phyloP scores from a whole-genome alignment of 768 basidiomycete species.

The Mycena vulgaris region DNA sequence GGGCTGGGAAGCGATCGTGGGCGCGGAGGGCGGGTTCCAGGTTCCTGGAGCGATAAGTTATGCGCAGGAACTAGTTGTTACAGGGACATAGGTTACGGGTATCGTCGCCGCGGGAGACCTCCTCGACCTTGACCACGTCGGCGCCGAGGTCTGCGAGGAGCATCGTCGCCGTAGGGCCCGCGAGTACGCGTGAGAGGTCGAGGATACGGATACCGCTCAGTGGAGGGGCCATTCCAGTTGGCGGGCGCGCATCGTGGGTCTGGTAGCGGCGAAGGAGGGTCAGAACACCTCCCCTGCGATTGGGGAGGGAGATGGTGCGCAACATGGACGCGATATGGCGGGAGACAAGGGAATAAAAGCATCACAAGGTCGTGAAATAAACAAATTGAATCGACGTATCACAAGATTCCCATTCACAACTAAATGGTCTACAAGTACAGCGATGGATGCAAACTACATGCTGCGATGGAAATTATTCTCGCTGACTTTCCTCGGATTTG shows the following conservation, averaged over 20 bases:
- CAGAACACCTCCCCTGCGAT: neutral
- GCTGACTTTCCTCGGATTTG: no score
- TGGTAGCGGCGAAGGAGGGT: conserved; percentile 33
- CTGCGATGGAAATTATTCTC: no score
- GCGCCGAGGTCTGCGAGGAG: conserved; percentile 93
- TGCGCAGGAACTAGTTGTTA: conserved; percentile 7
- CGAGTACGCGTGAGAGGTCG: conserved; percentile 91
- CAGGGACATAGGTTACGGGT: conserved; percentile 69
- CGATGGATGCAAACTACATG: no score
- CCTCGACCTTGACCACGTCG: conserved; percentile 95
- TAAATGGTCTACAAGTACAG: no score
- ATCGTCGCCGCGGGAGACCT: conserved; percentile 87
- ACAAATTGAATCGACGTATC: no score
- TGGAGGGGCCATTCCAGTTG: conserved; percentile 79
- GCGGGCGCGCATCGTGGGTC: conserved; percentile 13
- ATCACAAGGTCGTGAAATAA: neutral
- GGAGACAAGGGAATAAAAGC: neutral
- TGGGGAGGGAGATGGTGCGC: neutral
- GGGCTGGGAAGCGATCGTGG: conserved; percentile 63
- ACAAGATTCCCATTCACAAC: no score
- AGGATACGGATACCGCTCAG: conserved; percentile 86
- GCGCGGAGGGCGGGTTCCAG: conserved; percentile 77
- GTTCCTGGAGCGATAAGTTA: conserved; percentile 60
- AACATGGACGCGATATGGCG: conserved; percentile 25
- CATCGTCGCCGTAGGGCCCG: conserved; percentile 95